A percentile compares a stretch with the other conserved stretches of the same genome.
Evolutionary conservation across 1,139 yeast species (phyloP).

Genomic region (Taphrina confusa): DNA sequence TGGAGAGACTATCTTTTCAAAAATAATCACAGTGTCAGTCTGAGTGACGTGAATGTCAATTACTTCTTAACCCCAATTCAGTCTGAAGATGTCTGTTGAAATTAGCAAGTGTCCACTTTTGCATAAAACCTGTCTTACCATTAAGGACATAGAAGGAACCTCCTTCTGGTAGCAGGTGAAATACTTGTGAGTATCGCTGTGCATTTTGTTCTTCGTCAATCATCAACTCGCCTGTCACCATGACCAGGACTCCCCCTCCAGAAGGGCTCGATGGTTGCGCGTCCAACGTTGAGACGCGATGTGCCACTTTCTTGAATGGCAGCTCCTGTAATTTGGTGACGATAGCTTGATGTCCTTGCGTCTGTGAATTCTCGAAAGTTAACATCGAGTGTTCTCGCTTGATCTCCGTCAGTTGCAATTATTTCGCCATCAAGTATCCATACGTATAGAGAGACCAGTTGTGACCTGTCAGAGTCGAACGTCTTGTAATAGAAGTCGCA

Average conservation of each 20-base stretch:
- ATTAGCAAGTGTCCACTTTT: not conserved
- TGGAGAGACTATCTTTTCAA: no score
- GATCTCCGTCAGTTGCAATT: conserved; percentile 27
- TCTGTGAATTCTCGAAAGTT: conserved; percentile 90
- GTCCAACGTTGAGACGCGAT: conserved; percentile 89
- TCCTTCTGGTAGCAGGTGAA: conserved; percentile 93
- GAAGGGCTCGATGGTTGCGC: conserved; percentile 96
- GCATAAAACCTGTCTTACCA: conserved; percentile 55
- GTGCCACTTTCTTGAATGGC: conserved; percentile 90
- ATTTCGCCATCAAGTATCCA: conserved; percentile 40
- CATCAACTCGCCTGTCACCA: conserved; percentile 95
- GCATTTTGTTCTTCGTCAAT: conserved; percentile 93
- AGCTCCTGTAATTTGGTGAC: conserved; percentile 84
- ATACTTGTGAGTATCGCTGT: conserved; percentile 94
- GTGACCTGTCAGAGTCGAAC: conserved; percentile 88
- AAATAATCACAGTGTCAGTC: no score
- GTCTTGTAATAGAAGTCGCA: conserved; percentile 93
- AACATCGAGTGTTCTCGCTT: conserved; percentile 93
- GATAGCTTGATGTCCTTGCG: conserved; percentile 90
- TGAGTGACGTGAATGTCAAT: no score
- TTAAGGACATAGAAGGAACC: conserved; percentile 89
- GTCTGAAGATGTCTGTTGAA: conserved; percentile 14
- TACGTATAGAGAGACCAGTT: conserved; percentile 86
- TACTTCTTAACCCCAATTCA: conserved; percentile 23
- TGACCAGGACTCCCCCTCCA: conserved; percentile 84